These are phyloP conservation scores for Adansonia madagascariensis DNA, from an alignment of 441 rosid genomes.

Conservation along the genomic window DNA sequence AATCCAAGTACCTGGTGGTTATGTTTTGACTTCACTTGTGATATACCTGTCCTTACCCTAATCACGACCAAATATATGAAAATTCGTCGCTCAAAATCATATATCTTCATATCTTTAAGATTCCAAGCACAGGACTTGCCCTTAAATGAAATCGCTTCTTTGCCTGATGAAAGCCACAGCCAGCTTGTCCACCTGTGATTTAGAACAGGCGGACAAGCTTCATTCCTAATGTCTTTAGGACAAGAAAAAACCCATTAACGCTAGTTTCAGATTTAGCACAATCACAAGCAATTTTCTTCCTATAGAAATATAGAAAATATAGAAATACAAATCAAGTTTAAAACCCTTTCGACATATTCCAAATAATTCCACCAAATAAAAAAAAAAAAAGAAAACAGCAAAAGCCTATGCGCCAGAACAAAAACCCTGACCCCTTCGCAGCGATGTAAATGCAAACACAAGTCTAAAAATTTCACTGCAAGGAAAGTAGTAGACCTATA, in stretches of 20 bases:
- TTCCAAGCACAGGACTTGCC: too few relatives aligned
- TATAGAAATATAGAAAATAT: neutral
- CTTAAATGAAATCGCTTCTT: too few relatives aligned
- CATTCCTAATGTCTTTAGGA: neutral
- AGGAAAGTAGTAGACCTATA: constrained; percentile 28
- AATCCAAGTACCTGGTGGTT: too few relatives aligned
- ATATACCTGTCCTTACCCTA: too few relatives aligned
- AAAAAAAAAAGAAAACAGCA: neutral
- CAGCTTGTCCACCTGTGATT: neutral
- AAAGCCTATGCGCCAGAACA: constrained; percentile 33
- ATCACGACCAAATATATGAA: too few relatives aligned
- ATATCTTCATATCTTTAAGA: too few relatives aligned
- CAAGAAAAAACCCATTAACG: neutral
- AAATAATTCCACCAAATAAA: neutral
- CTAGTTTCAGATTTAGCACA: neutral
- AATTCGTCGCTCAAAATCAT: too few relatives aligned
- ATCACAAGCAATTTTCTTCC: too few relatives aligned
- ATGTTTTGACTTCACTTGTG: too few relatives aligned
- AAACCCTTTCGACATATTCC: constrained; percentile 19
- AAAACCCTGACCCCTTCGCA: constrained; percentile 40
- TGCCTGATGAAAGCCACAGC: too few relatives aligned
- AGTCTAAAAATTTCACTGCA: constrained; percentile 25
- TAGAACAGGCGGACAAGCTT: neutral
- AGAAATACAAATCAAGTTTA: constrained; percentile 20
- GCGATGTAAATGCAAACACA: constrained; percentile 26